Conservation (phyloP, 495 filamentous ascomycete species). For the Rusavskia elegans region DNA sequence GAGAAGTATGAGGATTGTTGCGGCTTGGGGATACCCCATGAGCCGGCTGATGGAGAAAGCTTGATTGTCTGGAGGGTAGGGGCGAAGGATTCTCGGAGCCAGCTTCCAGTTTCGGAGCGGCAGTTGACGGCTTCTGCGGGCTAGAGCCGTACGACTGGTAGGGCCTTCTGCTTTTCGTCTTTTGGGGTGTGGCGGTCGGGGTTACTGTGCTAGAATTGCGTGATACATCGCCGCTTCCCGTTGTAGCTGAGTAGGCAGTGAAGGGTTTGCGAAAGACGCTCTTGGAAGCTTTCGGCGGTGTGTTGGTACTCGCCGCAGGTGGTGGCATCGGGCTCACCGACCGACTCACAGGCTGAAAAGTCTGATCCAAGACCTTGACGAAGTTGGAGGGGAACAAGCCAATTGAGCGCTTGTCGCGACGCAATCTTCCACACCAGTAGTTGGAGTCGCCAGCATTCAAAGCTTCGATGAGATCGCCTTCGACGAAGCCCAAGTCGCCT, state of each 20-base stretch:
- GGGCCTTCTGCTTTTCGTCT: conserved; percentile 32
- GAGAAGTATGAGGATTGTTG: conserved; percentile 3
- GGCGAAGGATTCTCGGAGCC: conserved; percentile 26
- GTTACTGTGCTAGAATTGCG: conserved; percentile 32
- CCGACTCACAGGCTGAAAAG: conserved; percentile 65
- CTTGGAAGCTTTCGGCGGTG: conserved; percentile 30
- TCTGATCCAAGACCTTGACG: conserved; percentile 73
- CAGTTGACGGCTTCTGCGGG: conserved; percentile 26
- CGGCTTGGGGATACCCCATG: conserved; percentile 18
- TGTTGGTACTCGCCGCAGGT: conserved; percentile 30
- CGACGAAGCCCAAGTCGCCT: conserved; percentile 86
- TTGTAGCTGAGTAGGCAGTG: conserved; percentile 30
- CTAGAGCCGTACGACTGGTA: conserved; percentile 40
- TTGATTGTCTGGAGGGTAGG: conserved; percentile 29
- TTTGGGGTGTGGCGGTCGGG: conserved; percentile 31
- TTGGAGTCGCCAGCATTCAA: conserved; percentile 93
- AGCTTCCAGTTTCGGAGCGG: conserved; percentile 10
- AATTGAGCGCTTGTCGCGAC: conserved; percentile 70
- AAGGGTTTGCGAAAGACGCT: conserved; percentile 59
- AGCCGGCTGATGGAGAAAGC: conserved; percentile 20
- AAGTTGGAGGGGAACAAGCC: conserved; percentile 96
- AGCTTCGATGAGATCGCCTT: conserved; percentile 95
- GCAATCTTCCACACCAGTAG: conserved; percentile 93
- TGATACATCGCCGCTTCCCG: conserved; percentile 17
- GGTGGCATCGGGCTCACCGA: conserved; percentile 56